A percentile compares a stretch with the other conserved stretches of the same genome.
Conservation (phyloP, 75 land plant genomes). For the Azolla pinnata region DNA sequence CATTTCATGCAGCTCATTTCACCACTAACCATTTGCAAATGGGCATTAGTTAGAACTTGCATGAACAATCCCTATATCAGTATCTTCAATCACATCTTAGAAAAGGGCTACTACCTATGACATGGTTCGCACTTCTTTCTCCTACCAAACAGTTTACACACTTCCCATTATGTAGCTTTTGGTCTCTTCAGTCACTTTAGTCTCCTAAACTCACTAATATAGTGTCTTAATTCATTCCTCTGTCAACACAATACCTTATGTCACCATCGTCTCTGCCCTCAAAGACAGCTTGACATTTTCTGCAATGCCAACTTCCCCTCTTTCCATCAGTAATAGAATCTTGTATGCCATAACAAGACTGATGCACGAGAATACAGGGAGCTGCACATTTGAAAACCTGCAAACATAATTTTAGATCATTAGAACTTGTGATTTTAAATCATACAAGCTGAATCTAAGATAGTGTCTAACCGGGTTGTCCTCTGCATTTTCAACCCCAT, state of each 20-base stretch:
- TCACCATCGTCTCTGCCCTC: constrained; percentile 12
- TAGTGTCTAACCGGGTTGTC: constrained; percentile 15
- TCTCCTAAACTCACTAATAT: background rate
- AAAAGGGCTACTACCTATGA: no score
- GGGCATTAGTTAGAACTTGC: no score
- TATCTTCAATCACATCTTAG: no score
- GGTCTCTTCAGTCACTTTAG: no score
- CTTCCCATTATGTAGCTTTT: no score
- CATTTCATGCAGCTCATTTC: no score
- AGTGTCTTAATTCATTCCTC: background rate
- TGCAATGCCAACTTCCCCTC: constrained; percentile 20
- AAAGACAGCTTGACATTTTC: constrained; percentile 26
- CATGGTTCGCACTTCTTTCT: no score
- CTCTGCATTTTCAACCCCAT: constrained; percentile 23
- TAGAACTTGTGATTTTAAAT: background rate
- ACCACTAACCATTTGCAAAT: no score
- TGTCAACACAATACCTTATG: constrained; percentile 14
- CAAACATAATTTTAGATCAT: background rate
- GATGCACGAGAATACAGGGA: constrained; percentile 28
- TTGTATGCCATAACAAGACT: constrained; percentile 32
- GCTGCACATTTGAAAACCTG: constrained; percentile 28
- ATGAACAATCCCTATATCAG: no score
- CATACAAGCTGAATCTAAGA: background rate
- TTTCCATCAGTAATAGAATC: constrained; percentile 3
- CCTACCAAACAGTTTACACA: no score